A percentile compares a stretch with the other conserved stretches of the same genome.
phyloP scores from a whole-genome alignment of 768 basidiomycete species.

The Rhodocollybia butyracea region DNA sequence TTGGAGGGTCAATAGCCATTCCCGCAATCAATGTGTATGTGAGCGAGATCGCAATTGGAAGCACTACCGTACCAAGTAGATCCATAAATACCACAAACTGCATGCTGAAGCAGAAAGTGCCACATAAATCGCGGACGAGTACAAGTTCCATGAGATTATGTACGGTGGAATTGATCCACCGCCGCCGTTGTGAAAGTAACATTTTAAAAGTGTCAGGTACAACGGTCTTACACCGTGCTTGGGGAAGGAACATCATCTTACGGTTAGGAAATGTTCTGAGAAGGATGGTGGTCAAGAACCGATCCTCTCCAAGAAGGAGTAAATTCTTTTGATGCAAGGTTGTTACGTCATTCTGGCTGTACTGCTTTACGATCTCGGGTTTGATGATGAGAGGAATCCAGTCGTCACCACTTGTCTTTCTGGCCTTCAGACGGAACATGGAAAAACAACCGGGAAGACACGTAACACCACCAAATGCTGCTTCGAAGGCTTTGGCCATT shows the following conservation, averaged over 20 bases:
- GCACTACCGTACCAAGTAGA: slow-evolving; percentile 84
- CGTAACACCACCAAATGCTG: slow-evolving; percentile 98
- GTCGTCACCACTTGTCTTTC: slow-evolving; percentile 84
- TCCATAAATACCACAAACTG: slow-evolving; percentile 99
- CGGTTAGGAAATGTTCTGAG: slow-evolving; percentile 96
- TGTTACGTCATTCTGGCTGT: slow-evolving; percentile 89
- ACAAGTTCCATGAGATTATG: slow-evolving; percentile 99
- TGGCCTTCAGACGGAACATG: slow-evolving; percentile 97
- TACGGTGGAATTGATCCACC: slow-evolving; percentile 99
- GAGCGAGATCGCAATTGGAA: slow-evolving; percentile 89
- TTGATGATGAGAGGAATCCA: slow-evolving; percentile 98
- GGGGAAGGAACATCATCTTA: slow-evolving; percentile 99
- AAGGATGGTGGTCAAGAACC: slow-evolving; percentile 95
- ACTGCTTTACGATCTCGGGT: slow-evolving; percentile 95
- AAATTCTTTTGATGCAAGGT: slow-evolving; percentile 98
- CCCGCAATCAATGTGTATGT: slow-evolving; percentile 87
- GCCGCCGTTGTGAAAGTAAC: slow-evolving; percentile 91
- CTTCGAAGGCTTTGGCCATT: slow-evolving; percentile 96
- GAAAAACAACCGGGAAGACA: slow-evolving; percentile 99
- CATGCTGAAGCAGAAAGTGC: slow-evolving; percentile 99
- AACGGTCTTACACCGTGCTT: slow-evolving; percentile 91
- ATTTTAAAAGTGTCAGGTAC: slow-evolving; percentile 94
- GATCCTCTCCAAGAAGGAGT: slow-evolving; percentile 94
- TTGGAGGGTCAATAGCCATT: slow-evolving; percentile 78
- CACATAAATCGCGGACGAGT: slow-evolving; percentile 93